Conservation (phyloP, 148 eudicot genomes). For the Pharnaceum exiguum region DNA sequence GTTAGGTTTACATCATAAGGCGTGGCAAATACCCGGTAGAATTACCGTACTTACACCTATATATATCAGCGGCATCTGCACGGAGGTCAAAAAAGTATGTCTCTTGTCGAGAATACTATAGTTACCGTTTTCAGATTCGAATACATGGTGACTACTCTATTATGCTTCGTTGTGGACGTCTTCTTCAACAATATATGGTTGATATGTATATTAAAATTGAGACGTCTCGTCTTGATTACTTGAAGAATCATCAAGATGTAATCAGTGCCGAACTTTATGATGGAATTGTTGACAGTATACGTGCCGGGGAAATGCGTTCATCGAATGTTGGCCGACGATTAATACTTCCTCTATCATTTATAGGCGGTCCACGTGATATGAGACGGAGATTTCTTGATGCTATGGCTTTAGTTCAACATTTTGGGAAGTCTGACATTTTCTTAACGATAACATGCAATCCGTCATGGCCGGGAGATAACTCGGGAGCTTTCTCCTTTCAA, state of each 20-base stretch:
- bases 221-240: background rate
- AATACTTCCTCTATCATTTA: constrained; percentile 14
- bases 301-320: background rate
- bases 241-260: background rate
- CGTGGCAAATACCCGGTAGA: too few species aligned
- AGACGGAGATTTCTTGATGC: constrained; percentile 19
- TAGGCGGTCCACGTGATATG: constrained; percentile 31
- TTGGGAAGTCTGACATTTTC: constrained; percentile 20
- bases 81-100: background rate
- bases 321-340: constrained; percentile 6
- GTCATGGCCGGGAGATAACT: constrained; percentile 8
- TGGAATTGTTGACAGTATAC: constrained; percentile 12
- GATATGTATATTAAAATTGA: constrained; percentile 9
- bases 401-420: constrained; percentile 21
- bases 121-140: background rate
- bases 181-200: background rate
- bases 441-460: constrained; percentile 28
- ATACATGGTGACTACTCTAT: background rate
- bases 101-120: background rate
- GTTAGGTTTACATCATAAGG: too few species aligned
- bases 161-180: background rate
- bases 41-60: too few species aligned
- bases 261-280: constrained; percentile 4
- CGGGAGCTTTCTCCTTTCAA: background rate
- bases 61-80: background rate